Base-by-base conservation (phyloP, 1,284 basidiomycete species). In the Pseudozyma hubeiensis region DNA sequence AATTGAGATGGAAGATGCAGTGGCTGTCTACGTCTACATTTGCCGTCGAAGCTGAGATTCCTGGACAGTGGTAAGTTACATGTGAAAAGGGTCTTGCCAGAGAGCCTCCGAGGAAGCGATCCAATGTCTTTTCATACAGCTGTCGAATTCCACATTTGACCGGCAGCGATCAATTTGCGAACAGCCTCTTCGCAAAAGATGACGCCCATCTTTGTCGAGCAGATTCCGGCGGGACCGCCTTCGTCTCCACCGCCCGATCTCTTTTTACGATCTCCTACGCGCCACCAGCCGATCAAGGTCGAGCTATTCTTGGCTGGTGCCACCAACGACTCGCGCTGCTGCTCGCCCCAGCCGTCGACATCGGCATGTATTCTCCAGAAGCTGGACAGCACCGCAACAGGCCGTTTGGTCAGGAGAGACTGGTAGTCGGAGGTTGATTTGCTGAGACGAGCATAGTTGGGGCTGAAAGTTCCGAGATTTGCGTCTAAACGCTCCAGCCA, bases 281-380 rank as follows among this genome's bases (percentile, higher is more conserved):
- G 67, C 78, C 78, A 79, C 78, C 78, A 79, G 2, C 78, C 78
- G 29, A 78, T 71, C n/a, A 79, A 31, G 39, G 43, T 66, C 3
- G 67, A 57, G 39, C 54, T 45, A 53, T 67, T 64, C 52, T 63
- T 70, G 13, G 68, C 68, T 1, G 61, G 55, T 10, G 48, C 56
- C 5, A 77, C 68, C 3, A 71, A 43, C 7, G 47, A 57, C 33
- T 60, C 53, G 24, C 71, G 50, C 44, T 79, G 78, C 35, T 66
- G 56, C 41, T 70, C 49, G 14, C 56, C 78, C 75, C 75, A 79
- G 2, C 78, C 78, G 5, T 66, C 44, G 10, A 75, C 49, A 33
- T 79, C 78, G 10, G 60, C 53, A 34, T 76, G 75, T 1, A 79
- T 53, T 57, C 71, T 68, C 78, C 78, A 79, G 37, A 79, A 79